Percentiles rank a stretch among this genome's conserved stretches.
phyloP scores from a whole-genome alignment of 2,329 filamentous ascomycete genomes.

The Aspergillus sp. region DNA sequence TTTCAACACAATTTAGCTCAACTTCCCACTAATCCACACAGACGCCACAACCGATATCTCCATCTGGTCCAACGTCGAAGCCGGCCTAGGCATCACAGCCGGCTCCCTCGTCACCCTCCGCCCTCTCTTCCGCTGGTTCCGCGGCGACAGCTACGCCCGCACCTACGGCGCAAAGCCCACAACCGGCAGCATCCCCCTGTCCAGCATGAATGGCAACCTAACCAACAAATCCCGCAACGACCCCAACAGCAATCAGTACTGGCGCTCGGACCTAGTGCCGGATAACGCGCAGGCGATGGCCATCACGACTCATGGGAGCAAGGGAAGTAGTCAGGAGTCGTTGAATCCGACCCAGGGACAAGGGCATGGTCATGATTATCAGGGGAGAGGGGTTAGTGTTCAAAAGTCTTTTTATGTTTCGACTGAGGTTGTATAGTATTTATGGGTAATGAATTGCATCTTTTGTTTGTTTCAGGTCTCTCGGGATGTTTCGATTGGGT shows the following conservation, averaged over 20 bases:
- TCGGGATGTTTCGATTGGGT: too few species aligned
- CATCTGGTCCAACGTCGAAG: constrained; percentile 37
- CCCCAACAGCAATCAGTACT: constrained; percentile 19
- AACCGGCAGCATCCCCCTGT: constrained; percentile 23
- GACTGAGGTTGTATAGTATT: constrained; percentile 14
- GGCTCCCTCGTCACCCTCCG: constrained; percentile 45
- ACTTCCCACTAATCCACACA: constrained; percentile 4
- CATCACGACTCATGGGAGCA: constrained; percentile 22
- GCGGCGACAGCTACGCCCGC: constrained; percentile 19
- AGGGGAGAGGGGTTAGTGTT: constrained; percentile 22
- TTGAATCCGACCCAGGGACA: constrained; percentile 21
- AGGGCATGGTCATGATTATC: constrained; percentile 7
- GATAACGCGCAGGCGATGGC: constrained; percentile 19
- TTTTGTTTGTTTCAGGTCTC: too few species aligned
- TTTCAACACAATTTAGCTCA: neutral
- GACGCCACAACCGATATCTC: constrained; percentile 31
- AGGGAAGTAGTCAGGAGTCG: constrained; percentile 27
- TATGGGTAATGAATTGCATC: neutral
- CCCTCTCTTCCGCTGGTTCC: constrained; percentile 40
- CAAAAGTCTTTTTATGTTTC: constrained; percentile 30
- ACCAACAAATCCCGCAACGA: constrained; percentile 10
- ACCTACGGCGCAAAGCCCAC: constrained; percentile 19
- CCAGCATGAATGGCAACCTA: constrained; percentile 19
- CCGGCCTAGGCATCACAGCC: constrained; percentile 38
- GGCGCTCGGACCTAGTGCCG: constrained; percentile 24